Conservation (phyloP, 768 basidiomycete species). For the Trametes gibbosa region DNA sequence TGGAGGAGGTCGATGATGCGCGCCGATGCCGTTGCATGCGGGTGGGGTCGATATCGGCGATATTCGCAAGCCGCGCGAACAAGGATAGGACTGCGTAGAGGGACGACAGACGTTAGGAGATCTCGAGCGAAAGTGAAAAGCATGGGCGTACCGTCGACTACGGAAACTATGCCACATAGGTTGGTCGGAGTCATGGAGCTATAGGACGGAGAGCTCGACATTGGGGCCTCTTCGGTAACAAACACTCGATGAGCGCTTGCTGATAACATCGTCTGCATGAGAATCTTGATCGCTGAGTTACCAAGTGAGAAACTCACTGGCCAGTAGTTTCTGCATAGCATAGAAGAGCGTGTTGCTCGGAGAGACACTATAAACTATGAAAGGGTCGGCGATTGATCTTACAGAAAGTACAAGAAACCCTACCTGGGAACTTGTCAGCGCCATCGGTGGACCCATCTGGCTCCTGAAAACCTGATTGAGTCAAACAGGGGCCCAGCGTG, state of each 20-base stretch:
- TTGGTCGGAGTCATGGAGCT: constrained; percentile 42
- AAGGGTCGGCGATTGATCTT: background rate
- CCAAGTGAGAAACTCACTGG: constrained; percentile 52
- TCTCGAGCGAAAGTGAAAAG: background rate
- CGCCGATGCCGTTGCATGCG: constrained; percentile 78
- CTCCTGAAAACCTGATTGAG: constrained; percentile 37
- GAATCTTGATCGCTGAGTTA: background rate
- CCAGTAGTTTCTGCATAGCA: constrained; percentile 77
- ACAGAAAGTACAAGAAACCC: background rate
- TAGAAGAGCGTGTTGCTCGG: constrained; percentile 62
- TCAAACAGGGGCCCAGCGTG: background rate
- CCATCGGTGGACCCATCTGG: constrained; percentile 79
- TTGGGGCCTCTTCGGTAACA: constrained; percentile 59
- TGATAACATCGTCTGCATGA: constrained; percentile 24
- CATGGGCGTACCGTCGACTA: constrained; percentile 65
- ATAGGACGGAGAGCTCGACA: constrained; percentile 48
- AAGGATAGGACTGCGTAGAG: constrained; percentile 60
- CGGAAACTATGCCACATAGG: constrained; percentile 75
- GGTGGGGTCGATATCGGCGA: constrained; percentile 73
- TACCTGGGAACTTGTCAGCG: constrained; percentile 75
- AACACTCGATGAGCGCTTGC: constrained; percentile 81
- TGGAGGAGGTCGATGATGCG: constrained; percentile 63
- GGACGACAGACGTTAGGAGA: background rate
- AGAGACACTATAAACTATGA: constrained; percentile 72
- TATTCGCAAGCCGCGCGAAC: constrained; percentile 72